Percentiles rank a stretch among this genome's conserved stretches.
phyloP scores from a whole-genome alignment of 2,329 filamentous ascomycete genomes.

The Monosporascus sp. region DNA sequence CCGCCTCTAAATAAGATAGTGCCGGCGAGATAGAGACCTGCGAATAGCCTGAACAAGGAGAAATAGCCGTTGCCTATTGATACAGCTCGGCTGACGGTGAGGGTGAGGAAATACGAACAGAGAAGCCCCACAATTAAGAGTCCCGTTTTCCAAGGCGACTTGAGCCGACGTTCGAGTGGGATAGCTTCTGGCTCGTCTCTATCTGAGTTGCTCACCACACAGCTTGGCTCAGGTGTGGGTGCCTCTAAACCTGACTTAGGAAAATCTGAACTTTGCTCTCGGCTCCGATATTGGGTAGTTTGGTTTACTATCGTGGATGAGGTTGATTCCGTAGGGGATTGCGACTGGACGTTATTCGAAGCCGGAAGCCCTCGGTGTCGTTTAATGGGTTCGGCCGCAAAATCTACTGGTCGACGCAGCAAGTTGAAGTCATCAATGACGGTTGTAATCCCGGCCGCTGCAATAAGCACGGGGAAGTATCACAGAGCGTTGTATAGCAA shows the following conservation, averaged over 20 bases:
- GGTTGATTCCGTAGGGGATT: too few relatives aligned
- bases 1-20: slow-evolving; percentile 63
- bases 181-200: slow-evolving; percentile 24
- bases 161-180: slow-evolving; percentile 27
- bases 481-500: slow-evolving; percentile 67
- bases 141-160: slow-evolving; percentile 42
- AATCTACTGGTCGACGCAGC: slow-evolving; percentile 33
- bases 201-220: not conserved
- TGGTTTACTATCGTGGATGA: too few relatives aligned
- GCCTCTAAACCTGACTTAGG: too few relatives aligned
- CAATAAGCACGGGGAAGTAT: slow-evolving; percentile 67
- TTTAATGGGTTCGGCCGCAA: too few relatives aligned
- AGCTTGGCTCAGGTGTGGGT: too few relatives aligned
- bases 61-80: slow-evolving; percentile 28
- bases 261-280: too few relatives aligned
- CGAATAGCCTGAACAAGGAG: slow-evolving; percentile 56
- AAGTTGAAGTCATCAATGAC: slow-evolving; percentile 52
- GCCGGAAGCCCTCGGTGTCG: too few relatives aligned
- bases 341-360: too few relatives aligned
- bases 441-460: slow-evolving; percentile 46
- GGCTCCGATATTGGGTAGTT: too few relatives aligned
- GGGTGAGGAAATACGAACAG: slow-evolving; percentile 48
- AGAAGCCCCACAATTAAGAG: slow-evolving; percentile 40
- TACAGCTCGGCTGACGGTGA: slow-evolving; percentile 48
- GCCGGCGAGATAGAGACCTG: slow-evolving; percentile 69